phyloP scores from a whole-genome alignment of 108 stramenopile genomes.

The Fragilaria crotonensis region DNA sequence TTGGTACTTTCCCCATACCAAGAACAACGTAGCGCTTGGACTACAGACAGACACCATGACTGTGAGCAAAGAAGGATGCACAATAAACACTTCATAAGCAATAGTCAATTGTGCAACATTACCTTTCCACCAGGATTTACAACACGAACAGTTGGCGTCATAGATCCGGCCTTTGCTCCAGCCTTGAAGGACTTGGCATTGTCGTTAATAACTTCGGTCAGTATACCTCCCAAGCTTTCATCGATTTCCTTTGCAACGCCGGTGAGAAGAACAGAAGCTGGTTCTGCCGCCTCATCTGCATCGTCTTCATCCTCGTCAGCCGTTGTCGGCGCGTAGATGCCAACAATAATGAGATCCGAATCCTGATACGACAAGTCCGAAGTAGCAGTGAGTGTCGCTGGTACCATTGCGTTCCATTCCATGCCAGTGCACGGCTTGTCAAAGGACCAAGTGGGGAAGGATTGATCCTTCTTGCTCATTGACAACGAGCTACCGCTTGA shows the following conservation, averaged over 20 bases:
- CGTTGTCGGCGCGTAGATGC: constrained; percentile 52
- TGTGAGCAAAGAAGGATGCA: constrained; percentile 5
- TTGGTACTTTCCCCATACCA: constrained; percentile 43
- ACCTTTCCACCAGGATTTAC: constrained; percentile 22
- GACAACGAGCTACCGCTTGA: too few species aligned
- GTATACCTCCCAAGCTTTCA: constrained; percentile 51
- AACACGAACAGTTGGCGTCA: constrained; percentile 53
- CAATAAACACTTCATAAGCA: background rate
- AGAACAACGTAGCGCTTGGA: constrained; percentile 53
- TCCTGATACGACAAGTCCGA: constrained; percentile 23
- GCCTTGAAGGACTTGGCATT: constrained; percentile 77
- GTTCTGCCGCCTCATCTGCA: constrained; percentile 39
- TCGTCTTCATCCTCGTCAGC: constrained; percentile 36
- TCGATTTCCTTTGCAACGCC: constrained; percentile 60
- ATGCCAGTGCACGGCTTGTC: constrained; percentile 68
- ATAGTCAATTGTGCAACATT: background rate
- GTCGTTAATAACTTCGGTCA: constrained; percentile 55
- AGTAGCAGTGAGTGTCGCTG: constrained; percentile 20
- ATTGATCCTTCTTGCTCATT: constrained; percentile 34
- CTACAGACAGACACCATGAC: constrained; percentile 5
- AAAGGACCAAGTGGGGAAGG: constrained; percentile 78
- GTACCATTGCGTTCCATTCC: constrained; percentile 53
- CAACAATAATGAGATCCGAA: constrained; percentile 63
- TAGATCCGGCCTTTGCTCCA: constrained; percentile 62
- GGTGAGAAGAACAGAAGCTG: constrained; percentile 28